Base-by-base conservation (phyloP, 2,329 filamentous ascomycete genomes). In the Chrysosporium queenslandicum region DNA sequence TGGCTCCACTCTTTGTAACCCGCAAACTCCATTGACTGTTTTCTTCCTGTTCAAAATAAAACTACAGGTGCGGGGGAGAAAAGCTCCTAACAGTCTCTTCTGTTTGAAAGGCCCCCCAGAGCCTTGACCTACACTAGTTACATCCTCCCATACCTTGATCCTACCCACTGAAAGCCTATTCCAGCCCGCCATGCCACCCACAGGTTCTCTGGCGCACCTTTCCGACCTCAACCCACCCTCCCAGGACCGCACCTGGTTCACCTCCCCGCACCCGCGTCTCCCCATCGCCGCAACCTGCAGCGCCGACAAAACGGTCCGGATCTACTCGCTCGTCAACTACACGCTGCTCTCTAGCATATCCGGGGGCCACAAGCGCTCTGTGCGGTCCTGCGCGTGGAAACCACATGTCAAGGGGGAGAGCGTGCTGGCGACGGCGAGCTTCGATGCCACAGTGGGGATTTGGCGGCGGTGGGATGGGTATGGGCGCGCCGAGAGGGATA, bases 371-470 rank as follows among this genome's bases (percentile, higher is more conserved):
- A 87, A 88, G 60, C 86, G 92, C 53, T 92, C 86, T 61, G 82
- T 98, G n/a, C 81, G 92, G 52, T 81, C 82, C 46, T 81, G 83
- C 18, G 83, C 87, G 34, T 98, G 92, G 92, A 94, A 94, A 70
- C 89, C 90, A 0, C 34, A 77, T 55, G 70, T 80, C 40, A 71
- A 77, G 12, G 77, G 75, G 18, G 80, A 83, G 64, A 83, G 86
- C 52, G 87, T 91, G 41, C 78, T 97, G 14, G 90, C 91, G 4
- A 95, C 90, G 0, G 92, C 88, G 3, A 92, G 86, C 66, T 98
- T 98, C 66, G 92, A 98, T 68, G 85, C 87, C 14, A 94, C 87
- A 1, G 90, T 91, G 1, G 92, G 89, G 8, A 79, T 86, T 61
- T 94, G 83, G 91, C 82, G 79, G 58, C 82, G 78, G 70, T 79